Conservation (phyloP, 1,284 basidiomycete species). For the Rhodotorula sp. region DNA sequence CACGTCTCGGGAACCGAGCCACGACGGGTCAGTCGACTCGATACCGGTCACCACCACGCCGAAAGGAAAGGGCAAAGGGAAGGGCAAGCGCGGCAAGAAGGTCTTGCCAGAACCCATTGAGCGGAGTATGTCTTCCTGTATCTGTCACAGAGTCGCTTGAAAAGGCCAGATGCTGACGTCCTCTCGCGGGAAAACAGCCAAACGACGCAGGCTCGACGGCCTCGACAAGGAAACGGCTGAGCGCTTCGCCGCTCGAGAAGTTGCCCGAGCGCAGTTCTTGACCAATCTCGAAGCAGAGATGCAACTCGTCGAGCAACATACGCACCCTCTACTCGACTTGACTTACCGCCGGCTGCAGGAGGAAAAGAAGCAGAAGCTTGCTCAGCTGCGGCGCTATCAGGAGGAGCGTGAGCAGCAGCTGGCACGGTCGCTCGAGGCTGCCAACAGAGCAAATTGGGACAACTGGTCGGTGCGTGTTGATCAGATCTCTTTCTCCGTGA, state of each 20-base stretch:
- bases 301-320: slow-evolving; percentile 6
- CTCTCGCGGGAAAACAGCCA: slow-evolving; percentile 8
- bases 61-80: slow-evolving; percentile 10
- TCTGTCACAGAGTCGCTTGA: not conserved
- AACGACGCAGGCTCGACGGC: slow-evolving; percentile 22
- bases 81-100: slow-evolving; percentile 8
- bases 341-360: slow-evolving; percentile 10
- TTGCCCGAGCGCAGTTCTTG: slow-evolving; percentile 11
- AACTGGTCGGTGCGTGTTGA: slow-evolving; percentile 21
- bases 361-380: slow-evolving; percentile 25
- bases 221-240: slow-evolving; percentile 7
- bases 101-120: slow-evolving; percentile 13
- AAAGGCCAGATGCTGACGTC: not conserved
- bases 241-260: slow-evolving; percentile 14
- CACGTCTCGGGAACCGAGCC: slow-evolving; percentile 22
- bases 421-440: slow-evolving; percentile 5
- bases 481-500: not conserved
- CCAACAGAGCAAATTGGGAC: slow-evolving; percentile 11
- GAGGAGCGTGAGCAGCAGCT: slow-evolving; percentile 18
- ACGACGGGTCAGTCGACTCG: slow-evolving; percentile 6
- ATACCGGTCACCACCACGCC: not conserved
- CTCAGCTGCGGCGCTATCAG: slow-evolving; percentile 8
- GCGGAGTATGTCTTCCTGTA: slow-evolving; percentile 6
- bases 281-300: slow-evolving; percentile 28
- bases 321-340: slow-evolving; percentile 27